These are phyloP conservation scores for Botrytis squamosa DNA, from an alignment of 2,329 filamentous ascomycete genomes.

Conservation along the genomic window DNA sequence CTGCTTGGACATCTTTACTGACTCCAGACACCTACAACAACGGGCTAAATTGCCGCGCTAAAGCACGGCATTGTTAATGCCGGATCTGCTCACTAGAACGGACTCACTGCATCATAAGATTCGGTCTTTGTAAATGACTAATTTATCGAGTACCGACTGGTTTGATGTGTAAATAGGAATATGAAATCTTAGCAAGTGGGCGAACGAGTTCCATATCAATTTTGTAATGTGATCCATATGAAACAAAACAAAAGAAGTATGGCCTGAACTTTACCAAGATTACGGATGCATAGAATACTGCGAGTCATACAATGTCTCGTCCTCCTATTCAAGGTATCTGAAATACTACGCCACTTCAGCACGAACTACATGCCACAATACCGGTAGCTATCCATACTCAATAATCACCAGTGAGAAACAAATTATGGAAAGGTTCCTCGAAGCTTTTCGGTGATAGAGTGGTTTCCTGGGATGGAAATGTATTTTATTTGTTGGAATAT, in stretches of 20 bases:
- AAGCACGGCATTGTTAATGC: conserved; percentile 1
- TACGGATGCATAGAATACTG: background rate
- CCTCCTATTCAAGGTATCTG: background rate
- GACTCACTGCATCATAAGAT: background rate
- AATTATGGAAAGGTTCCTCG: background rate
- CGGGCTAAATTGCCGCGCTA: background rate
- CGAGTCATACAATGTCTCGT: conserved; percentile 8
- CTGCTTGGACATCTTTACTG: background rate
- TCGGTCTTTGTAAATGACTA: background rate
- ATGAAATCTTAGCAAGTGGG: background rate
- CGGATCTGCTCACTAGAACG: background rate
- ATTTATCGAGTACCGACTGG: background rate
- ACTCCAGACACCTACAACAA: background rate
- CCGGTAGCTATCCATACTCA: too few relatives aligned
- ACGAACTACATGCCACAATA: background rate
- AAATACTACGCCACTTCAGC: background rate
- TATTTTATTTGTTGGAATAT: background rate
- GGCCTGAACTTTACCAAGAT: background rate
- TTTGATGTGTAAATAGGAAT: background rate
- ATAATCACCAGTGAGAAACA: background rate
- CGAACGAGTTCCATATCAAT: background rate
- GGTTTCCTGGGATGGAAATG: background rate
- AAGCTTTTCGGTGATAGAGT: background rate
- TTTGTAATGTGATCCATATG: background rate
- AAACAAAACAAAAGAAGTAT: background rate